Base-by-base conservation (phyloP, 2,329 filamentous ascomycete genomes). In the Fusarium sulawesiense region DNA sequence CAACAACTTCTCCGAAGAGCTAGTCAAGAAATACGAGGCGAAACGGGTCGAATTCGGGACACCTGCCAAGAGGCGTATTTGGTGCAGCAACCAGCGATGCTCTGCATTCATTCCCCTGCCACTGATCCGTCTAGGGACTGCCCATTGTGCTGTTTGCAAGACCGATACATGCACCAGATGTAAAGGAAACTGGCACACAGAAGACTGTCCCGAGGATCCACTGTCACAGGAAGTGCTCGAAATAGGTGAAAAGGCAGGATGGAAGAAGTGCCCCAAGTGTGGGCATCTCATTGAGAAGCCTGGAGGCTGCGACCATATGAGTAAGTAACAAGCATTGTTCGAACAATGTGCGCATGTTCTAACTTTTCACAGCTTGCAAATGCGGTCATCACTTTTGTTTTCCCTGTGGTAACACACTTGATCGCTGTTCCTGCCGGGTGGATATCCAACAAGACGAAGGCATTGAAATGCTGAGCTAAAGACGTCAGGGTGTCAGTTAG, bases 271-370 rank as follows among this genome's bases (percentile, higher is more conserved):
- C 60, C 74, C 69, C 2, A 51, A 60, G 0, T 90, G 88, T 65
- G 64, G 64, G 0, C 66, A 76, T 0, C 30, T 89, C 16, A 80
- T 90, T 0, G 86, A 88, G 74, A 76, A 87, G 0, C 49, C 73
- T 0, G 12, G 48, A 1, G 87, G 88, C 1, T 89, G 87, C 62
- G 81, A 86, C 53, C 87, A 89, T 60, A 88, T 89, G 7, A 86
- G 87, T 89, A 67, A 73, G 85, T 82, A 18, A 7, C 8, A 20
- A 11, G 4, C 13, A 16, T 37, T 25, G 7, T 11, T 18, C 5
- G 18, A 16, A 16, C 21, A 4, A 27, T 16, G 9, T n/a, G 18
- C 10, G 4, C 11, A 7, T 11, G 13, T 16, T 11, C n/a, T n/a
- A 9, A n/a, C 16, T 7, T 25, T 14, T 16, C 21, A 3, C 5